A percentile compares a stretch with the other conserved stretches of the same genome.
phyloP scores from a whole-genome alignment of 306 rosid species.

The Prunus davidiana region DNA sequence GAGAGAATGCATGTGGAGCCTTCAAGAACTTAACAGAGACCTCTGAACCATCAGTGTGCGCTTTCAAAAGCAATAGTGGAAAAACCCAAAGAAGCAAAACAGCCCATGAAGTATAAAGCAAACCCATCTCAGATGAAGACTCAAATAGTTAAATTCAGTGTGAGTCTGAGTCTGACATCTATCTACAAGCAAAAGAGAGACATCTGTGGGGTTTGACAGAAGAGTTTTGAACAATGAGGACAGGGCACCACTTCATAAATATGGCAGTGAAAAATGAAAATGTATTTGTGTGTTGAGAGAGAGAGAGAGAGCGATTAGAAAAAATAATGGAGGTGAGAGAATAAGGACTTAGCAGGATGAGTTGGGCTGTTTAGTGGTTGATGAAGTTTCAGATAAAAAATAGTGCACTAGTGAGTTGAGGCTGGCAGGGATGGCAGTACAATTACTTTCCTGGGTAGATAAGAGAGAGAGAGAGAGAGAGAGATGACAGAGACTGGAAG shows the following conservation, averaged over 20 bases:
- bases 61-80: constrained; percentile 36
- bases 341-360: constrained; percentile 15
- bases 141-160: not conserved
- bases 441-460: constrained; percentile 21
- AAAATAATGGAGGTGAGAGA: constrained; percentile 26
- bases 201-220: constrained; percentile 27
- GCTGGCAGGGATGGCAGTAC: constrained; percentile 21
- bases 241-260: constrained; percentile 11
- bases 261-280: not conserved
- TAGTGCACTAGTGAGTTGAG: constrained; percentile 29
- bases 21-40: constrained; percentile 65
- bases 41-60: constrained; percentile 42
- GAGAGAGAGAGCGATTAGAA: constrained; percentile 9
- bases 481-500: constrained; percentile 4
- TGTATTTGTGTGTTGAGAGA: not conserved
- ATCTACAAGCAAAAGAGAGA: constrained; percentile 21
- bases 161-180: constrained; percentile 9
- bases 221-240: constrained; percentile 19
- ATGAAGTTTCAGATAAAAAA: constrained; percentile 41
- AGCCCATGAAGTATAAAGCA: constrained; percentile 30
- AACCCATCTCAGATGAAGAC: constrained; percentile 44
- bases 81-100: constrained; percentile 39
- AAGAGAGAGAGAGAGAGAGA: constrained; percentile 22
- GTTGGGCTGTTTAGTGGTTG: constrained; percentile 37
- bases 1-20: constrained; percentile 75